Evolutionary conservation across 768 basidiomycete species (phyloP).

Genomic region (Lentinus brumalis): DNA sequence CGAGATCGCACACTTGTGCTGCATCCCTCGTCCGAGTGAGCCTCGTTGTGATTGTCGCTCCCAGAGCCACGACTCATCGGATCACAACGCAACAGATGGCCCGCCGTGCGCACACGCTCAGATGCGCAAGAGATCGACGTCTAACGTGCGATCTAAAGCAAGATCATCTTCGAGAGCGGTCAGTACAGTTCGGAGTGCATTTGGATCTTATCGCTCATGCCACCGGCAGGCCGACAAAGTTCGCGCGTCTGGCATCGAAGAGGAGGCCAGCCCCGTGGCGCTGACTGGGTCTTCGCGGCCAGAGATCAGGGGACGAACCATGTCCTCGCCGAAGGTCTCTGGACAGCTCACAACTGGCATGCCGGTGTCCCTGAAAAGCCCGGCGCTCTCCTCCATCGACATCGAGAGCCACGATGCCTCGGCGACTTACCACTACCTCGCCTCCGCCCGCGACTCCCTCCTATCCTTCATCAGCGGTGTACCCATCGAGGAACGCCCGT

Average conservation of each 20-base stretch:
- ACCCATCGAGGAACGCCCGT: constrained; percentile 11
- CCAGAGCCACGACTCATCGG: neutral
- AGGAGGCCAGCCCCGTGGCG: neutral
- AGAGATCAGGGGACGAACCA: constrained; percentile 6
- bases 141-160: neutral
- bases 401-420: constrained; percentile 23
- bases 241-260: neutral
- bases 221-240: constrained; percentile 3
- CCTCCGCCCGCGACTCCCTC: constrained; percentile 16
- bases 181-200: neutral
- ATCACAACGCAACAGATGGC: neutral
- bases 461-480: constrained; percentile 14
- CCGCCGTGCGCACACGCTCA: constrained; percentile 16
- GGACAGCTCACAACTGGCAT: neutral
- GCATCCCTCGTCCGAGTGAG: constrained; percentile 8
- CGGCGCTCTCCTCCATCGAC: constrained; percentile 20
- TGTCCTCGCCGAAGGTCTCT: constrained; percentile 2
- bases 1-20: constrained; percentile 12
- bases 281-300: neutral
- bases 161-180: constrained; percentile 12
- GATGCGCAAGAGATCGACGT: constrained; percentile 3
- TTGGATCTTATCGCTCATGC: neutral
- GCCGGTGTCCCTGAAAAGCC: constrained; percentile 19
- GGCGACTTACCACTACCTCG: constrained; percentile 8
- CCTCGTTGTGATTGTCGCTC: too few species aligned